Evolutionary conservation across 768 basidiomycete species (phyloP).

Genomic region (Lactarius indigo): DNA sequence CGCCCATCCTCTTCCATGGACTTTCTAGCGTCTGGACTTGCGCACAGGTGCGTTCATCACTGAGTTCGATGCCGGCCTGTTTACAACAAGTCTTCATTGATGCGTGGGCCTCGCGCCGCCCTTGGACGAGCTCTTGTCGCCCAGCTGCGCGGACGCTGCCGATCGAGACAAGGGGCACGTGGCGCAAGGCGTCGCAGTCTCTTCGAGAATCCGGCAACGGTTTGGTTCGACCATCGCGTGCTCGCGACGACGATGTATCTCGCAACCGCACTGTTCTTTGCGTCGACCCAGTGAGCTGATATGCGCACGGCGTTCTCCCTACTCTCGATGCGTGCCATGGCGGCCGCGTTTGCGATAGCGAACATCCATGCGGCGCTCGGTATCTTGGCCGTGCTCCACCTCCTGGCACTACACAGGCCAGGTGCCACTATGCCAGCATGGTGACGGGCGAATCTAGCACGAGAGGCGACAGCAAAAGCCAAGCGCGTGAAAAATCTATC

Average conservation of each 20-base stretch:
- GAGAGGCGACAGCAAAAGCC: neutral
- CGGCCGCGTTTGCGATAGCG: constrained; percentile 69
- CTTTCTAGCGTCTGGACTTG: constrained; percentile 38
- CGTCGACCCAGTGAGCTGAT: constrained; percentile 50
- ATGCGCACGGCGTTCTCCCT: constrained; percentile 54
- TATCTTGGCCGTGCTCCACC: constrained; percentile 77
- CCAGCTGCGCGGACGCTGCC: constrained; percentile 57
- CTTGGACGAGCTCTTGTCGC: constrained; percentile 52
- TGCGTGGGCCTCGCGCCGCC: no score
- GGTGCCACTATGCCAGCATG: constrained; percentile 61
- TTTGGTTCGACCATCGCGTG: constrained; percentile 94
- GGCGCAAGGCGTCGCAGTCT: constrained; percentile 97
- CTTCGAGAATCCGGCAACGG: constrained; percentile 95
- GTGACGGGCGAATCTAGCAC: constrained; percentile 39
- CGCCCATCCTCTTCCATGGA: neutral
- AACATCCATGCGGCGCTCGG: constrained; percentile 79
- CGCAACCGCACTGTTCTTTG: constrained; percentile 60
- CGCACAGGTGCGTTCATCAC: no score
- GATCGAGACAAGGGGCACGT: constrained; percentile 57
- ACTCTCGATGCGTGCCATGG: constrained; percentile 47
- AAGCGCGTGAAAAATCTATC: neutral
- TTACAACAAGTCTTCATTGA: constrained; percentile 46
- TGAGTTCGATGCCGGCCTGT: constrained; percentile 93
- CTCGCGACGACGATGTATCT: constrained; percentile 88
- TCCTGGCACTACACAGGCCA: constrained; percentile 71